Conservation (phyloP, 257 asterid genomes). For the Solanum clarkiae region DNA sequence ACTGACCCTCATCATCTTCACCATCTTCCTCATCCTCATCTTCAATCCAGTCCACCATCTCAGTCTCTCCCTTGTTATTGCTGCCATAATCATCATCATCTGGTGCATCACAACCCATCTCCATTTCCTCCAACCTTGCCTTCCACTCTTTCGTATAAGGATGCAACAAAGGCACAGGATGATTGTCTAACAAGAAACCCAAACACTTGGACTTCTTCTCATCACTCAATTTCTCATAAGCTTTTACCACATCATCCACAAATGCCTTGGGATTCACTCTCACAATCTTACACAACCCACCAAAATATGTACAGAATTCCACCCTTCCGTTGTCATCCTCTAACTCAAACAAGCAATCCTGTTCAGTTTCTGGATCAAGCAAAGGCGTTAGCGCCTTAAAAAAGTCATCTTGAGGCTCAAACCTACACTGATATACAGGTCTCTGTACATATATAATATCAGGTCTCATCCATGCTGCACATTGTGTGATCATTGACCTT, state of each 20-base stretch:
- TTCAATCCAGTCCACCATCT: constrained; percentile 80
- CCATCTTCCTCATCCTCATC: constrained; percentile 17
- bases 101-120: constrained; percentile 93
- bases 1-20: constrained; percentile 10
- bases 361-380: constrained; percentile 76
- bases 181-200: constrained; percentile 60
- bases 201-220: constrained; percentile 70
- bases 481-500: constrained; percentile 59
- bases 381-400: constrained; percentile 45
- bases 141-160: constrained; percentile 94
- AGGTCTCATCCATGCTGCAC: constrained; percentile 99
- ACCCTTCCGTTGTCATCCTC: constrained; percentile 57
- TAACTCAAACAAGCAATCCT: constrained; percentile 58
- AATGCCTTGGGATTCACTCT: constrained; percentile 75
- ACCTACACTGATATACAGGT: constrained; percentile 87
- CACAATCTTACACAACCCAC: constrained; percentile 73
- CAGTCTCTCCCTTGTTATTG: constrained; percentile 19
- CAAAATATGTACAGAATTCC: constrained; percentile 80
- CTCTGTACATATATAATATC: constrained; percentile 76
- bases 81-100: constrained; percentile 40
- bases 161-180: constrained; percentile 70
- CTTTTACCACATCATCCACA: constrained; percentile 90
- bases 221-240: constrained; percentile 59
- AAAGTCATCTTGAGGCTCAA: constrained; percentile 82
- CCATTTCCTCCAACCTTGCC: constrained; percentile 84